Percentiles rank a stretch among this genome's conserved stretches.
These are phyloP conservation scores for Neurospora tetrasperma DNA, from an alignment of 495 filamentous ascomycete species.

Conservation along the genomic window DNA sequence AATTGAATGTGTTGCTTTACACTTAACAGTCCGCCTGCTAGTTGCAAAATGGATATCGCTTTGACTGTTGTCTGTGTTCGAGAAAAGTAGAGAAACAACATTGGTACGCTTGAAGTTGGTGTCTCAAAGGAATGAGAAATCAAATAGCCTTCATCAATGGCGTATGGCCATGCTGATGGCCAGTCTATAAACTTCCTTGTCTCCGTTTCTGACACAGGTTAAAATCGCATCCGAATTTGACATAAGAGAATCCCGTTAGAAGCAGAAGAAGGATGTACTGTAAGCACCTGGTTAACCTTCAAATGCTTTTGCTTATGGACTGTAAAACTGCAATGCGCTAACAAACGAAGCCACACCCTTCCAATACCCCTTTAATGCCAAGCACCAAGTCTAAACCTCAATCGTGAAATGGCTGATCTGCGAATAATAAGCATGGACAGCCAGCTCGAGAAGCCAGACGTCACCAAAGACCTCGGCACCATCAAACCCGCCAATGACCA, in stretches of 20 bases:
- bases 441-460: constrained; percentile 52
- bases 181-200: neutral
- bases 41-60: neutral
- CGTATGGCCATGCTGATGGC: neutral
- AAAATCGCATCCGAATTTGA: neutral
- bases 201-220: neutral
- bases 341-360: neutral
- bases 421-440: constrained; percentile 56
- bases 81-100: neutral
- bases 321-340: neutral
- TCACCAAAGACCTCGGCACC: constrained; percentile 53
- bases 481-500: constrained; percentile 55
- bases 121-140: neutral
- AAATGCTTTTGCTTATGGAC: neutral
- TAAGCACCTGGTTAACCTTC: neutral
- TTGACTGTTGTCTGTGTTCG: neutral
- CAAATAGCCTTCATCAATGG: neutral
- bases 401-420: constrained; percentile 60
- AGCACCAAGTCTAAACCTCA: constrained; percentile 37
- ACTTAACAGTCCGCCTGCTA: neutral
- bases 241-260: neutral
- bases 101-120: neutral
- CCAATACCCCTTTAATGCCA: neutral
- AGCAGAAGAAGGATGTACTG: neutral
- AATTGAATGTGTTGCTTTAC: neutral